A percentile compares a stretch with the other conserved stretches of the same genome.
Conservation (phyloP, 345 rosid species). For the Gossypioides kirkii region DNA sequence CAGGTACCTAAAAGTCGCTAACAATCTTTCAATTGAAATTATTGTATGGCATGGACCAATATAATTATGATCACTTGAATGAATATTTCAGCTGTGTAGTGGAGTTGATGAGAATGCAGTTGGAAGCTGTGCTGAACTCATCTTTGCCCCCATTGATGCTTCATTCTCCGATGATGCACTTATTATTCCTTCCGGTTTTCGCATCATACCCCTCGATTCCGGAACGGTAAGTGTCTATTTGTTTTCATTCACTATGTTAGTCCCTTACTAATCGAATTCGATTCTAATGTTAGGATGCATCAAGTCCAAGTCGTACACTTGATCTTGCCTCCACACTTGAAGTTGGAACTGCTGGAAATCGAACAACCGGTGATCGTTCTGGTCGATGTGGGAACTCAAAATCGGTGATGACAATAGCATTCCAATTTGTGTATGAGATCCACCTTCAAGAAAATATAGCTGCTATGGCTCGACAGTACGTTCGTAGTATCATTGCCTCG, state of each 20-base stretch:
- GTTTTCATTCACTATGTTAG: background rate
- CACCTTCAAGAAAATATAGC: conserved; percentile 89
- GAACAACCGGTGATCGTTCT: conserved; percentile 49
- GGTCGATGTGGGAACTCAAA: conserved; percentile 52
- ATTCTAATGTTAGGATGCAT: conserved; percentile 50
- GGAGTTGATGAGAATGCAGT: conserved; percentile 89
- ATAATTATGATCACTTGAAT: background rate
- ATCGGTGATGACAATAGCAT: conserved; percentile 96
- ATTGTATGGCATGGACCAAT: background rate
- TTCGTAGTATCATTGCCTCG: conserved; percentile 77
- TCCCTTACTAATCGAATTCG: background rate
- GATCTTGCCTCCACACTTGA: conserved; percentile 96
- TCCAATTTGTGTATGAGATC: conserved; percentile 81
- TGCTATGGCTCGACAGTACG: conserved; percentile 86
- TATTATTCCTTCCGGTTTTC: conserved; percentile 90
- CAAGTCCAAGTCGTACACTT: conserved; percentile 88
- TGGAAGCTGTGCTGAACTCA: conserved; percentile 79
- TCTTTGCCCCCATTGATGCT: conserved; percentile 95
- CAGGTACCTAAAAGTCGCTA: conserved; percentile 50
- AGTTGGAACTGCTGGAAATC: conserved; percentile 54
- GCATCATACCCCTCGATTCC: conserved; percentile 89
- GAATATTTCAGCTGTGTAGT: conserved; percentile 65
- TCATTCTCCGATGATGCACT: conserved; percentile 97
- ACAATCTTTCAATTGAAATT: background rate
- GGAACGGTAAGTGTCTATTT: conserved; percentile 41